Conservation (phyloP, 2,329 filamentous ascomycete genomes). For the Fonsecaea nubica region DNA sequence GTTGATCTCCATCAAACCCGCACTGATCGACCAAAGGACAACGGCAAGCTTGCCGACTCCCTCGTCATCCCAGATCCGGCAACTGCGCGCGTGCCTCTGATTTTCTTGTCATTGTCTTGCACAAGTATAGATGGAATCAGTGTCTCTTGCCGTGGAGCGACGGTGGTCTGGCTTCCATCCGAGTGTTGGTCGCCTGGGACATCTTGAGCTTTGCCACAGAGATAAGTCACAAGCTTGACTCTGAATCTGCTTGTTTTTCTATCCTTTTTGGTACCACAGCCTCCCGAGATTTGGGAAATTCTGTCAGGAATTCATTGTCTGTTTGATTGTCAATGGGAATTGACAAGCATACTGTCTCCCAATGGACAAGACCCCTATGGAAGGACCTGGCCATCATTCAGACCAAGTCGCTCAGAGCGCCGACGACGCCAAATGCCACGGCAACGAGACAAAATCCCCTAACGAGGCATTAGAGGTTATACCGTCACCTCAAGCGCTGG, state of each 20-base stretch:
- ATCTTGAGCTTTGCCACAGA: background rate
- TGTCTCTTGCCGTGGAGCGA: background rate
- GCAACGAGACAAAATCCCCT: background rate
- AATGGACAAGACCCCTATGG: background rate
- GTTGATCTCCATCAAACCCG: background rate
- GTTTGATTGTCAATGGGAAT: background rate
- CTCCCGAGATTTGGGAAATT: background rate
- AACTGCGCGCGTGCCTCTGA: background rate
- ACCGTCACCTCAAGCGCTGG: background rate
- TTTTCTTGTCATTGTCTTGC: background rate
- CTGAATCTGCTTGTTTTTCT: background rate
- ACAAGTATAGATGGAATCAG: background rate
- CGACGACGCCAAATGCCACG: background rate
- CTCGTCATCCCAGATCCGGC: background rate
- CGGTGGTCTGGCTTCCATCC: background rate
- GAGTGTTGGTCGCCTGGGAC: background rate
- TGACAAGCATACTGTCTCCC: background rate
- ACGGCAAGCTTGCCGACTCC: background rate
- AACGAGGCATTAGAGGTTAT: background rate
- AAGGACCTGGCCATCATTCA: background rate
- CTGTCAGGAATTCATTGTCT: background rate
- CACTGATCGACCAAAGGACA: background rate
- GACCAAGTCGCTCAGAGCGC: background rate
- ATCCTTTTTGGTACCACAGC: no score
- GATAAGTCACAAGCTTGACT: background rate